These are phyloP conservation scores for Mycena maculata DNA, from an alignment of 768 basidiomycete species.

Conservation along the genomic window DNA sequence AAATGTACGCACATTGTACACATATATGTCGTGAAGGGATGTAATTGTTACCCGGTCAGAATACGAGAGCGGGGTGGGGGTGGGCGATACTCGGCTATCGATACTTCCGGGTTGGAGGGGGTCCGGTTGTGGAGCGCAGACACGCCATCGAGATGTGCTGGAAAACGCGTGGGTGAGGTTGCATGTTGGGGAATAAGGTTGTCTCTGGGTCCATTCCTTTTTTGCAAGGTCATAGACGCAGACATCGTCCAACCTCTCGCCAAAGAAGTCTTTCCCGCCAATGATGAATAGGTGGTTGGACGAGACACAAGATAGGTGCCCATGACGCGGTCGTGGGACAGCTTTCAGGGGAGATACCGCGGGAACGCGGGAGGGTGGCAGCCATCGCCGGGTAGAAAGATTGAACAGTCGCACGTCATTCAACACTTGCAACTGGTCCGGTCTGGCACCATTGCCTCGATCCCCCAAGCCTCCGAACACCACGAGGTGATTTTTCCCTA, in stretches of 20 bases:
- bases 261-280: slow-evolving; percentile 26
- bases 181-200: neutral
- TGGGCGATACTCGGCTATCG: neutral
- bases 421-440: slow-evolving; percentile 15
- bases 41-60: slow-evolving; percentile 14
- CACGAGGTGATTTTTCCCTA: slow-evolving; percentile 35
- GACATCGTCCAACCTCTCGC: slow-evolving; percentile 17
- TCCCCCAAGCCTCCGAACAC: slow-evolving; percentile 33
- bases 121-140: slow-evolving; percentile 2
- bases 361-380: slow-evolving; percentile 6
- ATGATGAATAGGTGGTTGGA: slow-evolving; percentile 22
- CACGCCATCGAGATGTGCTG: slow-evolving; percentile 22
- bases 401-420: slow-evolving; percentile 30
- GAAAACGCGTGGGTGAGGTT: slow-evolving; percentile 9
- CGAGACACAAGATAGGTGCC: slow-evolving; percentile 26
- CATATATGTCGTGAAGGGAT: slow-evolving; percentile 19
- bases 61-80: slow-evolving; percentile 16
- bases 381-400: slow-evolving; percentile 24
- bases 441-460: neutral
- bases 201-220: slow-evolving; percentile 22
- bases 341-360: neutral
- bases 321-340: slow-evolving; percentile 21
- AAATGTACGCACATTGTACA: slow-evolving; percentile 22
- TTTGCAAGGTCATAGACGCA: slow-evolving; percentile 30
- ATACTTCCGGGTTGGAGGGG: neutral